Conservation (phyloP, 2,329 filamentous ascomycete species). For the Rachicladosporium sp. region DNA sequence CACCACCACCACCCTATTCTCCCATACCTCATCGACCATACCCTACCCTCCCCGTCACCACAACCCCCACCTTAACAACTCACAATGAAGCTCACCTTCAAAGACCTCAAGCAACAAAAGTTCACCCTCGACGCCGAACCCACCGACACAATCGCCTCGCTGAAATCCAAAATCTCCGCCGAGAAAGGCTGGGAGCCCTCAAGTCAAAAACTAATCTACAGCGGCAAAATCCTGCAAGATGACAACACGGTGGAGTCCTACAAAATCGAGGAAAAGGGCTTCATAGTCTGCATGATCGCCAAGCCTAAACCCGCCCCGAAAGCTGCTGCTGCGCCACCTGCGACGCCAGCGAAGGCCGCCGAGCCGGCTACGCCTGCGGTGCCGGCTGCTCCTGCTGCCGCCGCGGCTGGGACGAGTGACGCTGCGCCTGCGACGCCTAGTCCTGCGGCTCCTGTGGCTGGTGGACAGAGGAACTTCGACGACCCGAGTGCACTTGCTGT, state of each 20-base stretch:
- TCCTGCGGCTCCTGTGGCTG: constrained; percentile 31
- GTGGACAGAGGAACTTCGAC: constrained; percentile 41
- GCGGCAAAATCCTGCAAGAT: constrained; percentile 97
- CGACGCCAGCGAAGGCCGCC: constrained; percentile 40
- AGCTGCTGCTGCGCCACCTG: constrained; percentile 39
- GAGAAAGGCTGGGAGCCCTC: constrained; percentile 93
- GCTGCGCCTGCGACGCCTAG: constrained; percentile 40
- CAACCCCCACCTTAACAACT: background rate
- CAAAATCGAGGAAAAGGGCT: constrained; percentile 98
- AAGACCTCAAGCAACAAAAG: constrained; percentile 96
- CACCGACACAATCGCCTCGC: constrained; percentile 71
- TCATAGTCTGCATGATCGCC: constrained; percentile 95
- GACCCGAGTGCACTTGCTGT: constrained; percentile 75
- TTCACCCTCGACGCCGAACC: constrained; percentile 93
- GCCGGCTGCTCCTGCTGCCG: constrained; percentile 46
- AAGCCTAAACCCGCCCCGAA: constrained; percentile 64
- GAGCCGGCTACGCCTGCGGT: constrained; percentile 23
- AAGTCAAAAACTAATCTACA: constrained; percentile 94
- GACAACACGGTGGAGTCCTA: constrained; percentile 92
- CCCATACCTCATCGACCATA: background rate
- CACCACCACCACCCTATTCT: background rate
- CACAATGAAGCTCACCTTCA: constrained; percentile 59
- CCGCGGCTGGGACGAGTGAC: constrained; percentile 37
- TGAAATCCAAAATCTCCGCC: constrained; percentile 83
- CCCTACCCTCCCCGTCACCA: background rate